Conservation (phyloP, 2,329 filamentous ascomycete species). For the Verticillium dahliae region DNA sequence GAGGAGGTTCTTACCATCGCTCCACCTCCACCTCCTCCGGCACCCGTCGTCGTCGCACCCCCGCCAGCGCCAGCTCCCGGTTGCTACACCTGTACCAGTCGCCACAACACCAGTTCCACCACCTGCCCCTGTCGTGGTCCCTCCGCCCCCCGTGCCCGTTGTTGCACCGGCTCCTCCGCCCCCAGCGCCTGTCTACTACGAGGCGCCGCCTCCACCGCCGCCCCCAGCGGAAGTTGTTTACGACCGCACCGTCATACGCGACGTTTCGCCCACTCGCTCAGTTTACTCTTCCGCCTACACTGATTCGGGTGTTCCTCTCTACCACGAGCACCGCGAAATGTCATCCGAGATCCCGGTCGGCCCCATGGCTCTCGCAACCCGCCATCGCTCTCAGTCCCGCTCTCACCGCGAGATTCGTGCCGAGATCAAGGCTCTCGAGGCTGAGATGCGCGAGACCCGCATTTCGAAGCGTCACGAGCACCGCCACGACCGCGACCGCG, state of each 20-base stretch:
- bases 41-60: not conserved
- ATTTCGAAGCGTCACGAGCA: constrained; percentile 23
- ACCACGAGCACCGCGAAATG: constrained; percentile 18
- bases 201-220: constrained; percentile 22
- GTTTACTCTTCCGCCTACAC: constrained; percentile 22
- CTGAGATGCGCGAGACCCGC: constrained; percentile 36
- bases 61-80: not conserved
- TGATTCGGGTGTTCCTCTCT: constrained; percentile 19
- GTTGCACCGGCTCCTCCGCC: constrained; percentile 11
- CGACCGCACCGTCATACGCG: constrained; percentile 39
- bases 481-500: constrained; percentile 29
- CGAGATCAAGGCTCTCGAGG: constrained; percentile 67
- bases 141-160: constrained; percentile 16
- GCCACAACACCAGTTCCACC: constrained; percentile 14
- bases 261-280: constrained; percentile 39
- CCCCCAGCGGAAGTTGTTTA: constrained; percentile 33
- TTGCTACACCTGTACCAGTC: not conserved
- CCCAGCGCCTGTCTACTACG: constrained; percentile 23
- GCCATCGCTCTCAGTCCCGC: constrained; percentile 34
- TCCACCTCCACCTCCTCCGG: constrained; percentile 3
- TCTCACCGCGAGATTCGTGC: constrained; percentile 57
- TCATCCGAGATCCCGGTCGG: constrained; percentile 26
- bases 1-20: constrained; percentile 32
- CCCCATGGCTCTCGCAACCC: constrained; percentile 30
- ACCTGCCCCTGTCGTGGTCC: constrained; percentile 9